Evolutionary conservation across 2,329 filamentous ascomycete species (phyloP), one percentile per base, ranked within the genome.

Genomic region (Elsinoe australis): DNA sequence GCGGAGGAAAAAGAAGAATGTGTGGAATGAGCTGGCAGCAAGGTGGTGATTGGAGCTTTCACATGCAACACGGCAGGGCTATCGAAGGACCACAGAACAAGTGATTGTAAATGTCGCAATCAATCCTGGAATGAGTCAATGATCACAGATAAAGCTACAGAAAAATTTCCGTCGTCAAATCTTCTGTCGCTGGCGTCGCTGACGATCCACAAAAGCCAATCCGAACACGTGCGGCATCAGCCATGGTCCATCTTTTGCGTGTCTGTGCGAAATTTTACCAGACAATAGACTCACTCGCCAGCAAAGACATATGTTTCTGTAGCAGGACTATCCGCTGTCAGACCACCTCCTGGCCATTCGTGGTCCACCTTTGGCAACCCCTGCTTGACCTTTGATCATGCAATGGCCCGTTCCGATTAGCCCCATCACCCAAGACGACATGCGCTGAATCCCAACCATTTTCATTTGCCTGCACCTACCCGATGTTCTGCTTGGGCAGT

Each of bases 41-140:
- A 29, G 39, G 39, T 44, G 15, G 39, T 44, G 39, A 44, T 44
- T 44, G 39, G 39, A 44, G 39, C 39, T 28, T 44, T 44, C 24
- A 44, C 39, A 44, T 44, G 39, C 39, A 44, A 31, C 39, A 31
- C 39, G 39, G 39, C 39, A 44, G 39, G 24, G 24, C 24, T 44
- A 44, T 15, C 39, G 39, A 24, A 44, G 5, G 21, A 21, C 17
- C 21, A 14, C n/a, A 19, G 12, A 18, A n/a, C n/a, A n/a, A n/a
- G n/a, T n/a, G n/a, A n/a, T n/a, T 15, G 19, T 24, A 44, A 29
- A 44, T 44, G 39, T 44, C 39, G 39, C 39, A 31, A 44, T 44
- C 39, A 18, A n/a, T 35, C 21, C 24, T 31, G 26, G 26, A 32
- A 44, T 44, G 39, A 44, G 39, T 44, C 39, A 44, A 44, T 44